Base-by-base conservation (phyloP, 2,329 filamentous ascomycete species). In the Coniella lustricola region DNA sequence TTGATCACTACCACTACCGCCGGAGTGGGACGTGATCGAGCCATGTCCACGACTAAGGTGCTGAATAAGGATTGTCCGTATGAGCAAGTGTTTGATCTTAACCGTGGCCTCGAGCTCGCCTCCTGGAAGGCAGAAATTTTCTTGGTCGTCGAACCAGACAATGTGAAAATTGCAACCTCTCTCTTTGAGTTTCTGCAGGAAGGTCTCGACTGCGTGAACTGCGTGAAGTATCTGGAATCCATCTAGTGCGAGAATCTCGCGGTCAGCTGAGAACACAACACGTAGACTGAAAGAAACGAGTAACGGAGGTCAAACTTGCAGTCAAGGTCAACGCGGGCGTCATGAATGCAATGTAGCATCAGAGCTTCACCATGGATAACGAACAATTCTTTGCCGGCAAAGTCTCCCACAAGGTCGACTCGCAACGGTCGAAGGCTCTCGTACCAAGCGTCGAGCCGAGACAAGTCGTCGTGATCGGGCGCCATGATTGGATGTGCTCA, bases 391-490 rank as follows among this genome's bases (percentile, higher is more conserved):
- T 79, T 79, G 18, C 86, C 85, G 3, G 83, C 84, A 64, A 86
- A 90, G 60, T 90, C 86, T 35, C 85, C 84, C 3, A 89, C 77
- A 2, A 90, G 74, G 56, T 87, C 82, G 22, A 86, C 72, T n/a
- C 53, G 58, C 7, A 61, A 59, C 3, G 65, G 59, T 13, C 42
- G 54, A 21, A 58, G 45, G 20, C 49, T 46, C 9, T 49, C 46
- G 45, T 55, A 54, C 55, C 55, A 57, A 21, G 50, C 35, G 31
- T 41, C 36, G 12, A 44, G 41, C 18, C 33, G 34, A 13, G 25
- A 22, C 18, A 38, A n/a, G n/a, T 29, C n/a, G 20, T 34, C 41
- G 13, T 40, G 9, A 1, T 39, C 36, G 21, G 44, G 39, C 31
- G 50, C 21, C 50, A 52, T 52, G 25, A 5, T 50, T 17, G 10